A percentile compares a stretch with the other conserved stretches of the same genome.
Evolutionary conservation across 192 early-diverging fungal genomes (phyloP).

Genomic region (Hyaloraphidium curvatum): DNA sequence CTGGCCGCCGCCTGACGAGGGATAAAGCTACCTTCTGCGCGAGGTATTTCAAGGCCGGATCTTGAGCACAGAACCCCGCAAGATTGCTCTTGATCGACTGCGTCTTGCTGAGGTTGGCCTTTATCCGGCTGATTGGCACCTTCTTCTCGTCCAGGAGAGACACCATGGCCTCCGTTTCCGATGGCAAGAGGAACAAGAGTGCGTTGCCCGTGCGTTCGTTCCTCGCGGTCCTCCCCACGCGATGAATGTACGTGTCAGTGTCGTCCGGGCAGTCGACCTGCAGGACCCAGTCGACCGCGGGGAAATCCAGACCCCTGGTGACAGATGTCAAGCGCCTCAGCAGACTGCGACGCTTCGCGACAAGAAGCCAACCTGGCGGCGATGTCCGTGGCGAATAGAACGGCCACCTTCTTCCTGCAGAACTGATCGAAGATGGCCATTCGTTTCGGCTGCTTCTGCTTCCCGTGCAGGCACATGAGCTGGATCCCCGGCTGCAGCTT

Average conservation of each 20-base stretch:
- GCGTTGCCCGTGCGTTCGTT: constrained; percentile 75
- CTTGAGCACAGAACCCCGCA: constrained; percentile 77
- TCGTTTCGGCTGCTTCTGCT: constrained; percentile 88
- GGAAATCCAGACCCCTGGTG: constrained; percentile 74
- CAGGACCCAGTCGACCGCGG: constrained; percentile 96
- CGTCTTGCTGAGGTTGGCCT: constrained; percentile 65
- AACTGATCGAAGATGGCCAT: constrained; percentile 89
- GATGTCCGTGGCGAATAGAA: constrained; percentile 85
- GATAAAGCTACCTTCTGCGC: constrained; percentile 55
- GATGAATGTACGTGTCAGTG: constrained; percentile 90
- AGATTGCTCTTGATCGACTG: constrained; percentile 61
- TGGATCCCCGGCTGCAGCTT: constrained; percentile 85
- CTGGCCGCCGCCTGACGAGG: too few species aligned
- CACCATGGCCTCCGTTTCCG: constrained; percentile 71
- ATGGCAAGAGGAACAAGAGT: constrained; percentile 70
- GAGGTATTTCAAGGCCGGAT: constrained; percentile 89
- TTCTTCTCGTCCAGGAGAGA: constrained; percentile 44
- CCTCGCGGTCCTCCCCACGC: constrained; percentile 92
- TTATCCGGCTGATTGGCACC: constrained; percentile 78
- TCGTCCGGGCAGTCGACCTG: constrained; percentile 96
- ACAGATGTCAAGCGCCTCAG: not conserved
- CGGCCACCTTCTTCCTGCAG: constrained; percentile 48
- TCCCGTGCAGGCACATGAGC: constrained; percentile 81
- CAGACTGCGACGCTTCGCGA: not conserved
- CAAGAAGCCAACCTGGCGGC: constrained; percentile 42